phyloP scores from a whole-genome alignment of 106 monocot species.

The Dactylorhiza incarnata region DNA sequence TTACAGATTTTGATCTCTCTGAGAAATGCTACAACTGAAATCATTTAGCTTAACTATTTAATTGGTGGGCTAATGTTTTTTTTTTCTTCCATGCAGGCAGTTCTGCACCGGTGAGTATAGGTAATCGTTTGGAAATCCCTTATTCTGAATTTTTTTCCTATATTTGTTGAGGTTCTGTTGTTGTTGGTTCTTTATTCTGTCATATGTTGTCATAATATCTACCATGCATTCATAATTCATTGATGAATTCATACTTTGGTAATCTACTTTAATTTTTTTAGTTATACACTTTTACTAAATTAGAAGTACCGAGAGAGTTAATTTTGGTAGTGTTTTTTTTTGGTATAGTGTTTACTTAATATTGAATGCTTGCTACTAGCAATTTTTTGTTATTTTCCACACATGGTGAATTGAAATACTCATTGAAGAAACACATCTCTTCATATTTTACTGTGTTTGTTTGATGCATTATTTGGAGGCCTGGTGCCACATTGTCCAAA shows the following conservation, averaged over 20 bases:
- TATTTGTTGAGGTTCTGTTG: neutral
- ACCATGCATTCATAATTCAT: neutral
- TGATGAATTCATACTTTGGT: neutral
- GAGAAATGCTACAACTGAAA: neutral
- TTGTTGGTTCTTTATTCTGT: neutral
- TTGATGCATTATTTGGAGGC: neutral
- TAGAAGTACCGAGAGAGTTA: neutral
- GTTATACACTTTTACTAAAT: neutral
- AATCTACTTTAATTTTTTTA: neutral
- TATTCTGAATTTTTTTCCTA: neutral
- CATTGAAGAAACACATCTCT: neutral
- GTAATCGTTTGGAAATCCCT: conserved; percentile 17
- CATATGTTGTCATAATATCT: neutral
- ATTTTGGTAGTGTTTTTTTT: neutral
- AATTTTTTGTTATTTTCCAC: neutral
- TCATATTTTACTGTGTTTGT: neutral
- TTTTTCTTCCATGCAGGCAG: conserved; percentile 52
- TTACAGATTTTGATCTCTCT: neutral
- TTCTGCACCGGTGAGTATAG: conserved; percentile 96
- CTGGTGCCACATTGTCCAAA: neutral
- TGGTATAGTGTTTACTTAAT: neutral
- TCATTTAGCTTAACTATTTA: neutral
- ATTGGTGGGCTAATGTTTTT: conserved; percentile 10
- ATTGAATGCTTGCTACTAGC: neutral
- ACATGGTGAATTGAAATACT: neutral